Evolutionary conservation across 2,329 filamentous ascomycete genomes (phyloP), one percentile per base, ranked within the genome.

Genomic region (Exophiala calicioides): DNA sequence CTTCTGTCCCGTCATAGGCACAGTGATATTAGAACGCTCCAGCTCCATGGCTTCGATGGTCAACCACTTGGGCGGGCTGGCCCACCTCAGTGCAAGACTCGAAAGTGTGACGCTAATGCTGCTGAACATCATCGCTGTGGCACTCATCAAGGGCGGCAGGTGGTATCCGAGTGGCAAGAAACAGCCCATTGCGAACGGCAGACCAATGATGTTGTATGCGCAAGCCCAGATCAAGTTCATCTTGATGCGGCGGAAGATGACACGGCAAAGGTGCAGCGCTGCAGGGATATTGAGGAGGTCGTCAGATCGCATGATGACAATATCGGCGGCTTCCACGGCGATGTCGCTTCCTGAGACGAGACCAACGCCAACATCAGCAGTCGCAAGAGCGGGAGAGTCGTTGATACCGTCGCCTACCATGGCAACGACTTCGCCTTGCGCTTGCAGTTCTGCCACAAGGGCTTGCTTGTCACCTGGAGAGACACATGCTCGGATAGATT

Each of bases 341-440:
- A 98, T 91, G 64, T 97, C 93, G 0, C 93, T 97, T 46, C 93
- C 93, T 5, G 85, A 90, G 4, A 88, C 80, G 68, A 98, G 88
- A 47, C 90, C 90, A 58, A 98, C 95, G 55, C 93, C 93, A 20
- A 97, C 83, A 58, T 95, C 84, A 8, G 93, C 90, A 0, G 90
- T 95, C 0, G 90, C 93, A 8, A 98, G 81, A 1, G 93, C 93
- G 0, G 93, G 93, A 0, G 90, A 95, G 72, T 98, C 93, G 68
- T 98, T 98, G 78, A 98, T 96, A 31, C 93, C 93, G 66, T 98
- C 93, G 41, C 93, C 90, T 10, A 97, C 90, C 93, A 98, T 98
- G 58, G 88, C 93, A 19, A 97, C 88, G 38, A 86, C 75, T 59
- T 90, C 80, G 51, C 89, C 89, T 39, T 76, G 68, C 0, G 76